Evolutionary conservation across 1,139 yeast species (phyloP), one percentile per base, ranked within the genome.

Genomic region (Yamadazyma sp.): DNA sequence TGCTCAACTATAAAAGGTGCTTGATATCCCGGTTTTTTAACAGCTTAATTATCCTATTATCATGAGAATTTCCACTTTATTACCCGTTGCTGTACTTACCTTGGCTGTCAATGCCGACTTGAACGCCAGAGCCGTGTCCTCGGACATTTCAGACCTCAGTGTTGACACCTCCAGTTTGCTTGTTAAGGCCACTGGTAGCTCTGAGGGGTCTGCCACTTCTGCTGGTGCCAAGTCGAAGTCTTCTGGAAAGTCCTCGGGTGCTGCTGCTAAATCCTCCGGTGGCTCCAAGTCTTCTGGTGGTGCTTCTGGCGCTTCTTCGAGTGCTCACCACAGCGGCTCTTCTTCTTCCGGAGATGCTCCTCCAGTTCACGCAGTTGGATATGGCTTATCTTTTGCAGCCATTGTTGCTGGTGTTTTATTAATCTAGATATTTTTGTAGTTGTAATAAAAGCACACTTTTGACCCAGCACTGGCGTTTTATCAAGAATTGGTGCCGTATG

Each of bases 61-160:
- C 12, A 53, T 53, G 58, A 51, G 47, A 42, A 45, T 31, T 31
- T 40, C 55, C 17, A 41, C 50, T 18, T 44, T 52, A 37, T 39
- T 48, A 17, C 33, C 41, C 8, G 29, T 43, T 42, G 45, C 46
- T 39, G 30, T 48, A 25, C 41, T 51, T 27, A 38, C 53, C 16
- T 39, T 48, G 28, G 31, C 52, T 25, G 54, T 44, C 35, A 44
- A 46, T 38, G 54, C 52, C 27, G 28, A 40, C 15, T 27, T 43
- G 16, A 40, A 41, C 18, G 41, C 40, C 34, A 37, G 49, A 40
- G 42, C 41, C 29, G 44, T 33, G 23, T 14, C 33, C 4, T 27
- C 48, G 17, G 39, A 38, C 15, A 46, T 38, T 21, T 38, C 55
- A 23, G 46, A 11, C 7, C 12, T 33, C 18, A 35, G 48, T 36